Base-by-base conservation (phyloP, 75 land plant species). In the Pinus tabuliformis region DNA sequence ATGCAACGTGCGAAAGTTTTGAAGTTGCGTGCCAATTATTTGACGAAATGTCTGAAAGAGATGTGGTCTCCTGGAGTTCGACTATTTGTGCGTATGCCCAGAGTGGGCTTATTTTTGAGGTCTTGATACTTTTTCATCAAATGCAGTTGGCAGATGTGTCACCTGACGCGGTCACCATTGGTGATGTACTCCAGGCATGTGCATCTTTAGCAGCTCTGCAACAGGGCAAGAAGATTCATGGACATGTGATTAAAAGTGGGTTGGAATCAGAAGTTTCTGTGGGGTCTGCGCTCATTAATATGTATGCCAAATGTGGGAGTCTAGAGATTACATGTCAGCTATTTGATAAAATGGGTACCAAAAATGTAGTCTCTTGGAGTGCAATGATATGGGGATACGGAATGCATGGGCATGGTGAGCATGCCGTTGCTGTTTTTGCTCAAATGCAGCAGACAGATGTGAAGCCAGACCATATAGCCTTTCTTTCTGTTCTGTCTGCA, bases 231-330 rank as follows among this genome's bases (percentile, higher is more conserved):
- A 45, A 45, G 59, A 57, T 80, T 16, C 85, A 84, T 56, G 14
- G 52, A 15, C 11, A 39, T 16, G 56, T 80, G 5, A 12, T 12
- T 54, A 73, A 73, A 64, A 15, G 22, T 64, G 73, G 62, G 5
- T 36, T 33, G 56, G 75, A 18, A 6, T 56, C 45, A 37, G 57
- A 80, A 66, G 56, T 76, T 22, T 39, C 2, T 33, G 42, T 79
- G 54, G 81, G 75, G 22, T 60, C 57, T 22, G 20, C 81, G 2
- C 76, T 84, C 17, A 62, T 84, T 7, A 37, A 58, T 30, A 56
- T 79, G 75, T 84, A 80, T 77, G 75, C 78, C 13, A 84, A 77
- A 80, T 80, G 82, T 77, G 81, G 78, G n/a, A 33, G 73, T 42
- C 5, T 80, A 14, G n/a, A 52, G 14, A 36, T 45, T 61, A 75